A percentile compares a stretch with the other conserved stretches of the same genome.
Conservation (phyloP, 2,329 filamentous ascomycete species). For the Calonectria crousiana region DNA sequence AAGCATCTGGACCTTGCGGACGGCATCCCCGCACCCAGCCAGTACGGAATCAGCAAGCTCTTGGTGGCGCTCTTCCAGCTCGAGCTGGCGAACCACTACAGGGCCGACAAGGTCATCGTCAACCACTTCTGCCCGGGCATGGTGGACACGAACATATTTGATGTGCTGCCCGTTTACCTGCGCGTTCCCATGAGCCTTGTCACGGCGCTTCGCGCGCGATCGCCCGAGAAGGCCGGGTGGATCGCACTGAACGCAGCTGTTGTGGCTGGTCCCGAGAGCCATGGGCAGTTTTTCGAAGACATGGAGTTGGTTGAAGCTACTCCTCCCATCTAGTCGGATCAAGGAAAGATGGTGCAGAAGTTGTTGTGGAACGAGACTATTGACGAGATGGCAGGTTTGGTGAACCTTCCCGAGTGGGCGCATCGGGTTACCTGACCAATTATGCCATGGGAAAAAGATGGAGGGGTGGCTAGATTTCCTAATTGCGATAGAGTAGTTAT, state of each 20-base stretch:
- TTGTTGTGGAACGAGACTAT: conserved; percentile 20
- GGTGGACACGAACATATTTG: conserved; percentile 23
- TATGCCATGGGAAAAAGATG: not conserved
- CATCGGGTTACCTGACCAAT: not conserved
- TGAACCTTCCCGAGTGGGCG: conserved; percentile 10
- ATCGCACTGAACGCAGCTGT: conserved; percentile 34
- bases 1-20: conserved; percentile 19
- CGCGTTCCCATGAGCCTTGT: conserved; percentile 19
- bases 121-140: conserved; percentile 33
- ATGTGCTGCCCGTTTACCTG: conserved; percentile 28
- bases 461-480: not conserved
- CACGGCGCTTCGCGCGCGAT: conserved; percentile 13
- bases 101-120: conserved; percentile 26
- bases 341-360: not conserved
- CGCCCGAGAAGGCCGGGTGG: conserved; percentile 28
- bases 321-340: not conserved
- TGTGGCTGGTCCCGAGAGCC: conserved; percentile 26
- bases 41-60: conserved; percentile 32
- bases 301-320: not conserved
- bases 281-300: conserved; percentile 31
- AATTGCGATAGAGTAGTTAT: not conserved
- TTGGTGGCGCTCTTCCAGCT: conserved; percentile 32
- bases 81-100: conserved; percentile 26
- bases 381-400: conserved; percentile 18
- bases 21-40: not conserved